These are phyloP conservation scores for Paramecium tetraurelia DNA, from an alignment of 73 alveolate genomes.

Conservation along the genomic window DNA sequence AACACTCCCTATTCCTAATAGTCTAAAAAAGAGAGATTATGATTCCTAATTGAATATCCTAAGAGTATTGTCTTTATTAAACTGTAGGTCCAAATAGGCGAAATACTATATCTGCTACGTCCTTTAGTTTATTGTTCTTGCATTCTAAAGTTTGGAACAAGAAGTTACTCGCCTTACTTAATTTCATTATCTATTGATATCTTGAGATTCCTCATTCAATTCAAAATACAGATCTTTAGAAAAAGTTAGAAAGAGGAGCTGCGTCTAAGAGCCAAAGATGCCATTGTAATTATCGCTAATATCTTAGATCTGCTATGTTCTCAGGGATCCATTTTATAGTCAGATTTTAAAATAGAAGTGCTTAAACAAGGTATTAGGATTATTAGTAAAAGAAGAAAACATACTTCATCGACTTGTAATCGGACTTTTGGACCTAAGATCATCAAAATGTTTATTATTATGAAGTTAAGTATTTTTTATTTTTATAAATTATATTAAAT, in stretches of 20 bases:
- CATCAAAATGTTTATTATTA: constrained; percentile 44
- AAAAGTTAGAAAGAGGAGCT: neutral
- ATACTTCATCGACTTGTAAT: neutral
- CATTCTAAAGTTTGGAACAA: neutral
- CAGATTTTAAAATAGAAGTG: neutral
- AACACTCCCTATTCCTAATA: neutral
- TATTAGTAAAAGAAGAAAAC: neutral
- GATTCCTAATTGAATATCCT: neutral
- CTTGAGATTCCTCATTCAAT: neutral
- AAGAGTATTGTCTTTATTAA: neutral
- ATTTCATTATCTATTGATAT: neutral
- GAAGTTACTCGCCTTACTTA: neutral
- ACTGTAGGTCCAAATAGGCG: neutral
- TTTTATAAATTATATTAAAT: neutral
- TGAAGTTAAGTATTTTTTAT: neutral
- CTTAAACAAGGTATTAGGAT: neutral
- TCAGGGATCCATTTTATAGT: constrained; percentile 20
- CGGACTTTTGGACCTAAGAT: neutral
- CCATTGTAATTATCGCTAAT: neutral
- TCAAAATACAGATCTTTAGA: neutral
- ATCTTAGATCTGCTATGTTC: neutral
- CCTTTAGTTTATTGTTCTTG: neutral
- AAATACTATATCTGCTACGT: neutral
- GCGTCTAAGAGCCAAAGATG: neutral
- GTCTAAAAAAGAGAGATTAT: neutral